These are phyloP conservation scores for Acanthamoeba royreba DNA, from an alignment of 208 protist genomes.

Conservation along the genomic window DNA sequence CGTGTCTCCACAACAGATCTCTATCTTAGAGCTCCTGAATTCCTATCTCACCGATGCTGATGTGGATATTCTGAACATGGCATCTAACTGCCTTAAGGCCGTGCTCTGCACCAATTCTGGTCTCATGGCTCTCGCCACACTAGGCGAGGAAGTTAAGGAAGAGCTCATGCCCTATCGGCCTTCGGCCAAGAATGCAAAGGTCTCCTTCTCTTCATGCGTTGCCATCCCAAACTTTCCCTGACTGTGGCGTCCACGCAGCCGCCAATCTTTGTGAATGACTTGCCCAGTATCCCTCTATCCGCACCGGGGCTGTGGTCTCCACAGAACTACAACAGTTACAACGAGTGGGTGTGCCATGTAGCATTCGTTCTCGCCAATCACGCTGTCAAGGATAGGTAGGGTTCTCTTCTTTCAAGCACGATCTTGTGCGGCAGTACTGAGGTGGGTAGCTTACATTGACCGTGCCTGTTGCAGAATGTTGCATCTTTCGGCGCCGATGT, in stretches of 20 bases:
- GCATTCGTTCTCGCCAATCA: neutral
- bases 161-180: constrained; percentile 32
- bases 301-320: neutral
- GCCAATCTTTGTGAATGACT: neutral
- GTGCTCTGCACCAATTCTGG: constrained; percentile 27
- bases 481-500: constrained; percentile 28
- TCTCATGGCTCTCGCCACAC: neutral
- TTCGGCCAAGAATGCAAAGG: neutral
- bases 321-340: constrained; percentile 16
- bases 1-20: neutral
- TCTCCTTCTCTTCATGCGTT: neutral
- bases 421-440: no score
- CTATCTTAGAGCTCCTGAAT: constrained; percentile 21
- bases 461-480: constrained; percentile 35
- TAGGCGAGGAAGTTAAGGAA: neutral
- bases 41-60: constrained; percentile 30
- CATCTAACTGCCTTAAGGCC: constrained; percentile 3
- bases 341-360: constrained; percentile 36
- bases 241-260: neutral
- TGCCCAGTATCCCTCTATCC: neutral
- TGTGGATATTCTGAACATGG: neutral
- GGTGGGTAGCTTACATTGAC: no score
- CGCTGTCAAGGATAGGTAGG: neutral
- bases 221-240: neutral
- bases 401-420: no score